These are phyloP conservation scores for Ettlia oleoabundans DNA, from an alignment of 139 green algal genomes.

Conservation along the genomic window DNA sequence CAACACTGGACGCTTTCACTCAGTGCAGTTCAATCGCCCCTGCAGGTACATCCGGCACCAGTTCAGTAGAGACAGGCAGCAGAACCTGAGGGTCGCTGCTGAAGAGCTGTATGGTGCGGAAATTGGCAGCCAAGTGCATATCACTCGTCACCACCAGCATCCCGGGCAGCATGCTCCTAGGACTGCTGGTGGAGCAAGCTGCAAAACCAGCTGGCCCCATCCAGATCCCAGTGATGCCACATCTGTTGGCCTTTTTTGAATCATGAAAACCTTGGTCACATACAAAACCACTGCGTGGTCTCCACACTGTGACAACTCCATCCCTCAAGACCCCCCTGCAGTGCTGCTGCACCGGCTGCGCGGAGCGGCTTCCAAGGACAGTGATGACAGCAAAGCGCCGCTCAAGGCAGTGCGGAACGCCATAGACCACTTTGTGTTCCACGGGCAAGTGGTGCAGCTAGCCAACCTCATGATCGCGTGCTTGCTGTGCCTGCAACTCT, in stretches of 20 bases:
- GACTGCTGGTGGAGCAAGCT: neutral
- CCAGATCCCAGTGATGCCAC: no score
- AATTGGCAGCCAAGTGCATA: no score
- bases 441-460: neutral
- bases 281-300: no score
- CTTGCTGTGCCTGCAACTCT: no score
- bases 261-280: no score
- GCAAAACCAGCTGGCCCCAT: neutral
- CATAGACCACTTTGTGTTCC: conserved; percentile 23
- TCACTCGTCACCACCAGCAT: no score
- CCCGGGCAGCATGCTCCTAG: no score
- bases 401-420: conserved; percentile 42
- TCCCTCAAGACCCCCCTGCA: no score
- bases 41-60: conserved; percentile 26
- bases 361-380: neutral
- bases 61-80: neutral
- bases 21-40: no score
- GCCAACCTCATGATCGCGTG: neutral
- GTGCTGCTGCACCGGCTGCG: conserved; percentile 11
- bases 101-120: conserved; percentile 35
- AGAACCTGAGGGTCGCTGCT: conserved; percentile 24
- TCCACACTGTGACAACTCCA: no score
- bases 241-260: no score
- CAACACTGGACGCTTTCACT: no score
- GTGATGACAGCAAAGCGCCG: conserved; percentile 34